These are phyloP conservation scores for Fragilaria radians DNA, from an alignment of 108 stramenopile genomes.

Conservation along the genomic window DNA sequence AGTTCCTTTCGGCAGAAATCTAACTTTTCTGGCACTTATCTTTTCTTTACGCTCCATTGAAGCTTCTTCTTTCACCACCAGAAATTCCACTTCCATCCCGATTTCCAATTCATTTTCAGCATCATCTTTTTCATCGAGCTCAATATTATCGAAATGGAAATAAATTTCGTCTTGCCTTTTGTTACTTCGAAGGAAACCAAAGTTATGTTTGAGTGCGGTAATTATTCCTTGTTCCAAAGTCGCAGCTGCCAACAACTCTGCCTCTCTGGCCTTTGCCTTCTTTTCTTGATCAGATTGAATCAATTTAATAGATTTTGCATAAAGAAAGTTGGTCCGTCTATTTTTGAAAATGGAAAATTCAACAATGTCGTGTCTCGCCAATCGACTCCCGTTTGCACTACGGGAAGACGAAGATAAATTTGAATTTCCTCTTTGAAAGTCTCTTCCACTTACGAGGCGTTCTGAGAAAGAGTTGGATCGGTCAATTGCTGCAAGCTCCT, in stretches of 20 bases:
- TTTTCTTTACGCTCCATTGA: slow-evolving; percentile 10
- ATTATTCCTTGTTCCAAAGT: slow-evolving; percentile 60
- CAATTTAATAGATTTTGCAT: slow-evolving; percentile 48
- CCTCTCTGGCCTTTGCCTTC: slow-evolving; percentile 27
- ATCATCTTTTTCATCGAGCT: slow-evolving; percentile 25
- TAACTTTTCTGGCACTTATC: slow-evolving; percentile 51
- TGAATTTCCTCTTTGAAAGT: slow-evolving; percentile 1
- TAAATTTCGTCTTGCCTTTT: slow-evolving; percentile 55
- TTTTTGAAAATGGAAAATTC: slow-evolving; percentile 55
- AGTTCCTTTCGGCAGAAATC: slow-evolving; percentile 50
- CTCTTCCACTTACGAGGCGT: too few species aligned
- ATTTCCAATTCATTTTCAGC: slow-evolving; percentile 29
- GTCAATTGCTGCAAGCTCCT: too few species aligned
- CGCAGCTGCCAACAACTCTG: slow-evolving; percentile 45
- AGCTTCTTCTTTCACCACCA: slow-evolving; percentile 42
- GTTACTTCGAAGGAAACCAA: slow-evolving; percentile 56
- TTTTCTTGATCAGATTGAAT: slow-evolving; percentile 63
- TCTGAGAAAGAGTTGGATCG: too few species aligned
- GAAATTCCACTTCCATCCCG: slow-evolving; percentile 71
- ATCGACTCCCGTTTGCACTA: not conserved
- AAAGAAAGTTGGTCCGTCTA: slow-evolving; percentile 45
- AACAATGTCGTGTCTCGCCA: slow-evolving; percentile 52
- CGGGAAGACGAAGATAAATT: not conserved
- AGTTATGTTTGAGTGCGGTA: slow-evolving; percentile 46
- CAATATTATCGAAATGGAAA: slow-evolving; percentile 55